phyloP scores from a whole-genome alignment of 2,329 filamentous ascomycete species.

The Colletotrichum neosansevieriae region DNA sequence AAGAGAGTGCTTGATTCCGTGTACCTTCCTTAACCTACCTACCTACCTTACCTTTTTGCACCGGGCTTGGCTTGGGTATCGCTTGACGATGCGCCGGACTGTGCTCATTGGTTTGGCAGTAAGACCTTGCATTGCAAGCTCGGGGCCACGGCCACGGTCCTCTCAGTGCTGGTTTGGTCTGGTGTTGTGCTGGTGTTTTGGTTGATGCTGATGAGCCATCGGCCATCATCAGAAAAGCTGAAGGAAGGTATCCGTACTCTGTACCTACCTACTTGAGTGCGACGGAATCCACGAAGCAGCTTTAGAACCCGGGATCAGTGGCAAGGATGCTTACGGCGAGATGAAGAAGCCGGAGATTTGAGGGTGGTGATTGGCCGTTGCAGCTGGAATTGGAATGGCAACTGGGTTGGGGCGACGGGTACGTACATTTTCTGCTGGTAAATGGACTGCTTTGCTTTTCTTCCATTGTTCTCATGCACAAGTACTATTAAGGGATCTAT shows the following conservation, averaged over 20 bases:
- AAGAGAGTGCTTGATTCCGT: neutral
- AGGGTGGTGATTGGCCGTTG: neutral
- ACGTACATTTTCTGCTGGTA: neutral
- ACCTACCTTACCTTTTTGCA: neutral
- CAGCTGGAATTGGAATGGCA: slow-evolving; percentile 15
- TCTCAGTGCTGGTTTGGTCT: slow-evolving; percentile 37
- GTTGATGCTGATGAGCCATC: slow-evolving; percentile 29
- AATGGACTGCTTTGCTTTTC: slow-evolving; percentile 12
- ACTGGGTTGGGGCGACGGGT: neutral
- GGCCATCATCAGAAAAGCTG: slow-evolving; percentile 18
- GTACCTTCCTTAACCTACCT: neutral
- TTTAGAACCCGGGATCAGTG: neutral
- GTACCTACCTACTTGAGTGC: neutral
- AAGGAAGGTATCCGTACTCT: neutral
- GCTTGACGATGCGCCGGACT: slow-evolving; percentile 24
- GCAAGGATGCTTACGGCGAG: slow-evolving; percentile 7
- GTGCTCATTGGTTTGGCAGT: slow-evolving; percentile 28
- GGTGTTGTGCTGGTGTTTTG: slow-evolving; percentile 25
- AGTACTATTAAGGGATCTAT: slow-evolving; percentile 13
- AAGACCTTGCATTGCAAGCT: slow-evolving; percentile 34
- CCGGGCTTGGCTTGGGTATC: slow-evolving; percentile 2
- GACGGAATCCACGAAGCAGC: neutral
- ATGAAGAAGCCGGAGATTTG: slow-evolving; percentile 11
- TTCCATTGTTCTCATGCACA: slow-evolving; percentile 24
- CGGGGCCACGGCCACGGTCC: slow-evolving; percentile 32